Conservation (phyloP, 1,284 basidiomycete species). For the Rhodotorula sp. region DNA sequence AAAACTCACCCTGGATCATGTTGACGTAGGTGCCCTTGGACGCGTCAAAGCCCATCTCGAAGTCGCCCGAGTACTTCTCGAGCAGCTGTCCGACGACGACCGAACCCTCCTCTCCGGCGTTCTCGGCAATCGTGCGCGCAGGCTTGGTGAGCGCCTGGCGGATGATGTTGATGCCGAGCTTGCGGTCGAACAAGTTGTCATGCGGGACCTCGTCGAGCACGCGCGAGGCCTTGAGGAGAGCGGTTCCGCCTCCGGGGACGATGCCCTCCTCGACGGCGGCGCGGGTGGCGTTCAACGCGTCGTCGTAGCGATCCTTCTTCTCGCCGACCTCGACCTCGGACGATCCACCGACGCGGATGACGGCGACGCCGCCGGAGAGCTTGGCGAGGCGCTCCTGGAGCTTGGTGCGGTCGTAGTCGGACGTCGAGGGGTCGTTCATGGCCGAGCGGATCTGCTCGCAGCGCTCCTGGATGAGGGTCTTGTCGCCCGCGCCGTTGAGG, state of each 20-base stretch:
- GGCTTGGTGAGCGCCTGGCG: conserved; percentile 74
- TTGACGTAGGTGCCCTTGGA: conserved; percentile 12
- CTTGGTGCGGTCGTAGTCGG: conserved; percentile 92
- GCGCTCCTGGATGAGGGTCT: conserved; percentile 77
- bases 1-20: conserved; percentile 12
- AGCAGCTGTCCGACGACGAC: conserved; percentile 88
- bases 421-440: conserved; percentile 77
- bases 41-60: conserved; percentile 46
- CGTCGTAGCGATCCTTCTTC: conserved; percentile 99
- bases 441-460: conserved; percentile 93
- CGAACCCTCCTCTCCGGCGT: conserved; percentile 91
- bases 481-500: conserved; percentile 87
- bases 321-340: conserved; percentile 96
- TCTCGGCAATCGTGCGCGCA: conserved; percentile 83
- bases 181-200: conserved; percentile 89
- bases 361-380: conserved; percentile 91
- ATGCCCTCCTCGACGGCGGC: conserved; percentile 98
- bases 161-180: conserved; percentile 92
- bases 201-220: conserved; percentile 74
- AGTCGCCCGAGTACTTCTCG: conserved; percentile 68
- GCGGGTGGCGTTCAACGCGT: conserved; percentile 93
- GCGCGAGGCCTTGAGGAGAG: conserved; percentile 65
- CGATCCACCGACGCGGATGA: conserved; percentile 94
- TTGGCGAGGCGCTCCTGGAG: conserved; percentile 96
- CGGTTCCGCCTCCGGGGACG: conserved; percentile 91